Evolutionary conservation across 108 stramenopile genomes (phyloP), one percentile per base, ranked within the genome.

Genomic region (Nitzschia palea): DNA sequence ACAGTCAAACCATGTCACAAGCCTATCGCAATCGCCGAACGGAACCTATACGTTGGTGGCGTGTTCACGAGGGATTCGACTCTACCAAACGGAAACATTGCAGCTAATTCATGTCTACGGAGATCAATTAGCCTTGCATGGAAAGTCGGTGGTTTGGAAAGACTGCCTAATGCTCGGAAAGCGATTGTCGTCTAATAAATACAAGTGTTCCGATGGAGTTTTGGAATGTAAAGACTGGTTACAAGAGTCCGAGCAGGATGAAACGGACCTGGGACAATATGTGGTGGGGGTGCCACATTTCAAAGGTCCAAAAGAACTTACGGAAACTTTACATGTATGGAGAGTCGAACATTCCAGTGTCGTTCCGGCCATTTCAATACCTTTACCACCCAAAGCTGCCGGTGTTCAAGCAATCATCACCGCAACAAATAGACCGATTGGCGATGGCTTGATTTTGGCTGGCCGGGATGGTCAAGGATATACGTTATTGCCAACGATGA

Each of bases 71-170:
- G 81, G 81, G 0, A 80, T 87, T 22, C 74, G 80, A 10, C 43
- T 83, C 12, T 77, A 73, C 54, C 64, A 78, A 55, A 82, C 81
- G 12, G 75, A 73, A 44, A 73, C 69, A 5, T 48, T 87, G 23
- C 35, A 57, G 20, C 63, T 71, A 5, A 36, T 87, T 12, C 69
- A 65, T 27, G 77, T 74, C 10, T 84, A 74, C 56, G 86, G 86
- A 10, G 86, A 87, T 70, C 63, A 71, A 40, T 40, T 87, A 9
- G 47, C 76, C n/a, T 67, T 87, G 65, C 86, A 87, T 55, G 80
- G 83, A 0, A 32, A 76, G 33, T 58, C 83, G 8, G 67, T 87
- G 1, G 43, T 71, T 5, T 87, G 82, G 82, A 78, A 78, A 71
- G 71, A 81, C 37, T 65, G 67, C 51, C 68, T 67, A 31, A 54